Percentiles rank a stretch among this genome's conserved stretches.
These are phyloP conservation scores for Trichoderma gracile DNA, from an alignment of 2,329 filamentous ascomycete genomes.

Conservation along the genomic window DNA sequence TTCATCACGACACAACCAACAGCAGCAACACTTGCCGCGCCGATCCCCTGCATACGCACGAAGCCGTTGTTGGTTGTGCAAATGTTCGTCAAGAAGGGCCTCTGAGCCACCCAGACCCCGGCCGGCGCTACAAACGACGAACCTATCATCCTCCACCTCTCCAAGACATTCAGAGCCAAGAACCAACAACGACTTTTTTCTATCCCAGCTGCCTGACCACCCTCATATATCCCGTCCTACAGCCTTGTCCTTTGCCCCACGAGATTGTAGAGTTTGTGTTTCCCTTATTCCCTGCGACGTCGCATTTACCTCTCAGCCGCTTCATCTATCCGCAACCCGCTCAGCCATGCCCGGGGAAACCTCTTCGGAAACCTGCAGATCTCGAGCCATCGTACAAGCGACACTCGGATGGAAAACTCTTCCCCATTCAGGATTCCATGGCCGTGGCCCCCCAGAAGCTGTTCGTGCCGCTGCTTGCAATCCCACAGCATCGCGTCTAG, in stretches of 20 bases:
- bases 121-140: background rate
- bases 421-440: background rate
- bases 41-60: background rate
- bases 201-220: background rate
- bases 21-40: background rate
- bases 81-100: background rate
- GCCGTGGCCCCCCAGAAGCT: background rate
- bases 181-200: background rate
- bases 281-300: background rate
- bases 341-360: background rate
- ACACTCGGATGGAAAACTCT: background rate
- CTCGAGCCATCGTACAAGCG: background rate
- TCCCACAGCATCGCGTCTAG: background rate
- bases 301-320: background rate
- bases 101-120: slow-evolving; percentile 10
- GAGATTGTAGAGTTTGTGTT: slow-evolving; percentile 1
- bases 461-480: background rate
- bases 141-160: background rate
- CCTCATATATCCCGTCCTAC: background rate
- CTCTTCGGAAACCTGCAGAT: slow-evolving; percentile 1
- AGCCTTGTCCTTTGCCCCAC: slow-evolving; percentile 3
- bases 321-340: background rate
- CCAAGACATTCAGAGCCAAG: background rate
- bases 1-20: background rate
- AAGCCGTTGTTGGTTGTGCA: slow-evolving; percentile 12